phyloP scores from a whole-genome alignment of 2,329 filamentous ascomycete genomes.

The Fusarium sp. region DNA sequence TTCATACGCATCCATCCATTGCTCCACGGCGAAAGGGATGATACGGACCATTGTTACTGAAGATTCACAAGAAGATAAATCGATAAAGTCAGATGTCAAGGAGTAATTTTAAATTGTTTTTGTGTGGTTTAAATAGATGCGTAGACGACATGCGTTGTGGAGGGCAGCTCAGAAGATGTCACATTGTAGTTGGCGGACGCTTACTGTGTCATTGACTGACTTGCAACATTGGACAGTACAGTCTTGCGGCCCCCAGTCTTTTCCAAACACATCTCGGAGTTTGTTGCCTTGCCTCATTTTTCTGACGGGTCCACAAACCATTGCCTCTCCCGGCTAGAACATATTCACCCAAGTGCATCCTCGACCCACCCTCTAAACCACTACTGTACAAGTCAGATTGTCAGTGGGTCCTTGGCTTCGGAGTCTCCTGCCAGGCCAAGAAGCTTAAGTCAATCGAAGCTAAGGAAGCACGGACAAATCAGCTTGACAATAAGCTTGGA shows the following conservation, averaged over 20 bases:
- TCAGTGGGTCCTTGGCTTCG: neutral
- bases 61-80: no score
- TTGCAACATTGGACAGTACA: neutral
- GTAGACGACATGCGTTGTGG: neutral
- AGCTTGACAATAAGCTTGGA: no score
- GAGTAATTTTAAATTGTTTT: neutral
- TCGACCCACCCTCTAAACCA: neutral
- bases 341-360: neutral
- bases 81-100: neutral
- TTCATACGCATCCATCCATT: conserved; percentile 74
- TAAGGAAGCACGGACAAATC: no score
- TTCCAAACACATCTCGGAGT: neutral
- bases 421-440: neutral
- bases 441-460: no score
- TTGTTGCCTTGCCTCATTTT: neutral
- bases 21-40: conserved; percentile 75
- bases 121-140: neutral
- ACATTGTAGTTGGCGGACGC: neutral
- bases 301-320: neutral
- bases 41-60: conserved; percentile 63
- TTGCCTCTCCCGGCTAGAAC: neutral
- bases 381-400: neutral
- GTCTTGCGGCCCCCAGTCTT: neutral
- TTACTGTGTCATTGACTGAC: neutral
- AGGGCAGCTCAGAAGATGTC: neutral